Percentiles rank a stretch among this genome's conserved stretches.
phyloP scores from a whole-genome alignment of 2,329 filamentous ascomycete genomes.

The Penicillium sp. region DNA sequence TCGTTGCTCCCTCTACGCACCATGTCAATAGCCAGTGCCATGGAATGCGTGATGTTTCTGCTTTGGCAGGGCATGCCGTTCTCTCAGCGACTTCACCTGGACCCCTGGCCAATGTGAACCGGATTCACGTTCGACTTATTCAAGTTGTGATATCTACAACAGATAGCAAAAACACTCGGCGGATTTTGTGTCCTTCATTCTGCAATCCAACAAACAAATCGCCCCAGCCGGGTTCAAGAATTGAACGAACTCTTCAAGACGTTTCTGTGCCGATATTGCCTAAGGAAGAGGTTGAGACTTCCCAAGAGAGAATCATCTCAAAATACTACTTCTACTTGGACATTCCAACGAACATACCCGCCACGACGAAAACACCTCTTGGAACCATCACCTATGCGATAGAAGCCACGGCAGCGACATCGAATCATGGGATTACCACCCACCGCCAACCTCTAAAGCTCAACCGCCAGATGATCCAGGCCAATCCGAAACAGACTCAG shows the following conservation, averaged over 20 bases:
- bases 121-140: neutral
- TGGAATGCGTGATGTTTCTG: neutral
- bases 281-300: neutral
- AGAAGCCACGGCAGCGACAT: neutral
- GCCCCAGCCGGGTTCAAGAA: neutral
- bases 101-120: neutral
- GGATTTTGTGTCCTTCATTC: neutral
- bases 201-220: neutral
- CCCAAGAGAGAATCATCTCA: neutral
- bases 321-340: neutral
- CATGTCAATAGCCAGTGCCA: neutral
- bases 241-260: neutral
- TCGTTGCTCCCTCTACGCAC: neutral
- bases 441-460: neutral
- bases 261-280: neutral
- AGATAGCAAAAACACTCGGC: neutral
- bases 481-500: neutral
- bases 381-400: neutral
- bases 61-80: neutral
- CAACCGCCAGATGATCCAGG: neutral
- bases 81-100: neutral
- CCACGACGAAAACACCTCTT: neutral
- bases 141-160: neutral
- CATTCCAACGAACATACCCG: neutral
- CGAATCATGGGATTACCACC: neutral